phyloP scores from a whole-genome alignment of 2,329 filamentous ascomycete species.

The Blumeria hordei region DNA sequence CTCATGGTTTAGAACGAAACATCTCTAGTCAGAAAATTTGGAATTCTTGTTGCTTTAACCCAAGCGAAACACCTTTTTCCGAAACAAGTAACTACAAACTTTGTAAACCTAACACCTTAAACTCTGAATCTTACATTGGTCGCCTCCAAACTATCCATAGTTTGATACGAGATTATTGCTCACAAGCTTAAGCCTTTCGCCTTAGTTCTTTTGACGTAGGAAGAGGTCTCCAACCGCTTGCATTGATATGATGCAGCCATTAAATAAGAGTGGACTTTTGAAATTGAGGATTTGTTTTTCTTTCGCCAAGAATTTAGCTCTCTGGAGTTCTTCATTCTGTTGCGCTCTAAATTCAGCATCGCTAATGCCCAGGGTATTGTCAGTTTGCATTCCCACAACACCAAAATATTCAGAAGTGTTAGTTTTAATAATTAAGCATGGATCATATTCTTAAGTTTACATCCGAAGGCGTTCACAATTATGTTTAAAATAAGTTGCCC shows the following conservation, averaged over 20 bases:
- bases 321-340: background rate
- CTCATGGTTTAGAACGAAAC: too few relatives aligned
- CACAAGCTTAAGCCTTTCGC: conserved; percentile 1
- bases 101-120: too few relatives aligned
- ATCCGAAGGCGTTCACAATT: conserved; percentile 1
- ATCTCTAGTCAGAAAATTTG: too few relatives aligned
- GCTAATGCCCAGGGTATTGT: background rate
- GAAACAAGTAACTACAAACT: too few relatives aligned
- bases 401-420: background rate
- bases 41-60: too few relatives aligned
- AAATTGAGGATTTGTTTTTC: background rate
- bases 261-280: background rate
- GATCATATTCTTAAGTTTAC: background rate
- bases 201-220: conserved; percentile 1
- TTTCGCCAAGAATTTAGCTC: background rate
- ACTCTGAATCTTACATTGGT: too few relatives aligned
- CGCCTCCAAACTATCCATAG: too few relatives aligned
- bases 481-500: background rate
- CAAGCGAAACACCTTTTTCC: too few relatives aligned
- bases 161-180: too few relatives aligned
- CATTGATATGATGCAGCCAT: conserved; percentile 1
- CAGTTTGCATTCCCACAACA: background rate
- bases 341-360: background rate
- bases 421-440: background rate
- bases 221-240: background rate